These are phyloP conservation scores for Asterochloris sp. DNA, from an alignment of 139 green algal genomes.

Conservation along the genomic window DNA sequence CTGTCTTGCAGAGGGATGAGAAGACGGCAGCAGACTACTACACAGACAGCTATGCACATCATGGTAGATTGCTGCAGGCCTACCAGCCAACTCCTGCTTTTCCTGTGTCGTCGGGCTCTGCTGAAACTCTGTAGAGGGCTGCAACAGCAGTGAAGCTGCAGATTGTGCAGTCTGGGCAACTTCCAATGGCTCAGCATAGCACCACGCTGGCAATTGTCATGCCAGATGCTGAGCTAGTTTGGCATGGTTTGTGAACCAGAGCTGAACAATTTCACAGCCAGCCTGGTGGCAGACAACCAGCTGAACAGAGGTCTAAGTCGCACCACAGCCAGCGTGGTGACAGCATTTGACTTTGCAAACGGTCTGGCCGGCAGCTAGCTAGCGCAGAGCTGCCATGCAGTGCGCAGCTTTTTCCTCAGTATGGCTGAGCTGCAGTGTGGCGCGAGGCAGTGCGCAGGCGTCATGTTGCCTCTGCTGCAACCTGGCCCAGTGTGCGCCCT, in stretches of 20 bases:
- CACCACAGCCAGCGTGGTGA: not conserved
- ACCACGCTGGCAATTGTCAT: too few species aligned
- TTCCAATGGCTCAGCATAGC: too few species aligned
- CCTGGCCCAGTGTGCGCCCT: not conserved
- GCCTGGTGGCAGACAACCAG: too few species aligned
- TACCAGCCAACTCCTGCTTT: too few species aligned
- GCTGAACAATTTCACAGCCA: too few species aligned
- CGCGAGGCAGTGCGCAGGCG: not conserved
- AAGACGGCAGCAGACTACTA: constrained; percentile 52
- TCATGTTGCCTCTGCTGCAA: not conserved
- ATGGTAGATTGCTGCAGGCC: constrained; percentile 33
- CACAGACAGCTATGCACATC: constrained; percentile 84
- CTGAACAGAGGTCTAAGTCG: too few species aligned
- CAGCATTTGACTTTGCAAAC: not conserved
- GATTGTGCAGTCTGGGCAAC: too few species aligned
- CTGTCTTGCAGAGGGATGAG: not conserved
- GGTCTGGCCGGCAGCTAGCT: not conserved
- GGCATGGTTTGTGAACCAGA: too few species aligned
- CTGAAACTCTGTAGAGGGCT: too few species aligned
- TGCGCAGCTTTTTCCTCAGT: not conserved
- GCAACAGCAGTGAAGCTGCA: too few species aligned
- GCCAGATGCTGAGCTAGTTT: too few species aligned
- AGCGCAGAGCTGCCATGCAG: not conserved
- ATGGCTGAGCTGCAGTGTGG: not conserved
- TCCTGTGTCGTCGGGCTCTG: too few species aligned